These are phyloP conservation scores for Alternaria novae-zelandiae DNA, from an alignment of 2,329 filamentous ascomycete species.

Conservation along the genomic window DNA sequence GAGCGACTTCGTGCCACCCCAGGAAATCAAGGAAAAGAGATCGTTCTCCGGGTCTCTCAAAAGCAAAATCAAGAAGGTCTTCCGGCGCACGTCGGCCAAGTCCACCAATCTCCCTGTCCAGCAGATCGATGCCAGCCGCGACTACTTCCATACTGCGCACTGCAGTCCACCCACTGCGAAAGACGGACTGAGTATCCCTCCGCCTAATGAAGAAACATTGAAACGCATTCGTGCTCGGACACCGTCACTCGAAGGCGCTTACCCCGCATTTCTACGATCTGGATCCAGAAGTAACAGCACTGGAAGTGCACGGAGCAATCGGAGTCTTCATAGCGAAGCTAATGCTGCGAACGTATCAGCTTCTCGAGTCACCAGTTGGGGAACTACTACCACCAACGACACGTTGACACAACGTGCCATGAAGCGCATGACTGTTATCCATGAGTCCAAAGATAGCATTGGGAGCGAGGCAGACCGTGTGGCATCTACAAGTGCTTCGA, in stretches of 20 bases:
- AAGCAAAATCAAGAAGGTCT: conserved; percentile 65
- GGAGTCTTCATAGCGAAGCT: conserved; percentile 40
- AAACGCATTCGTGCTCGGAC: conserved; percentile 45
- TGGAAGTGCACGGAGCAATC: conserved; percentile 30
- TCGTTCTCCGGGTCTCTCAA: conserved; percentile 69
- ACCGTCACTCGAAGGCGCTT: conserved; percentile 27
- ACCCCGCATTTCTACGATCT: conserved; percentile 18
- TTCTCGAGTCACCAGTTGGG: conserved; percentile 72
- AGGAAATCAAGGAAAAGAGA: conserved; percentile 62
- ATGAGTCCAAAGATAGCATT: conserved; percentile 56
- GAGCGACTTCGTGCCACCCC: conserved; percentile 30
- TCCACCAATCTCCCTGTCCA: conserved; percentile 56
- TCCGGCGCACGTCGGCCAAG: conserved; percentile 52
- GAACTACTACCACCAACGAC: conserved; percentile 66
- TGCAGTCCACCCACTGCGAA: conserved; percentile 20
- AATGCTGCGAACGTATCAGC: conserved; percentile 60
- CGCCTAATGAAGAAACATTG: conserved; percentile 54
- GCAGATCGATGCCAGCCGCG: conserved; percentile 57
- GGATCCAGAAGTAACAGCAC: conserved; percentile 32
- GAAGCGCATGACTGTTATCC: conserved; percentile 69
- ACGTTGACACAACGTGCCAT: conserved; percentile 59
- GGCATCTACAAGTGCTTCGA: conserved; percentile 6
- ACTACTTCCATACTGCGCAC: conserved; percentile 42
- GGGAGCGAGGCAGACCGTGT: conserved; percentile 33
- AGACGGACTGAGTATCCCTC: conserved; percentile 44